Conservation (phyloP, 768 basidiomycete species). For the Hygrophorus russula region DNA sequence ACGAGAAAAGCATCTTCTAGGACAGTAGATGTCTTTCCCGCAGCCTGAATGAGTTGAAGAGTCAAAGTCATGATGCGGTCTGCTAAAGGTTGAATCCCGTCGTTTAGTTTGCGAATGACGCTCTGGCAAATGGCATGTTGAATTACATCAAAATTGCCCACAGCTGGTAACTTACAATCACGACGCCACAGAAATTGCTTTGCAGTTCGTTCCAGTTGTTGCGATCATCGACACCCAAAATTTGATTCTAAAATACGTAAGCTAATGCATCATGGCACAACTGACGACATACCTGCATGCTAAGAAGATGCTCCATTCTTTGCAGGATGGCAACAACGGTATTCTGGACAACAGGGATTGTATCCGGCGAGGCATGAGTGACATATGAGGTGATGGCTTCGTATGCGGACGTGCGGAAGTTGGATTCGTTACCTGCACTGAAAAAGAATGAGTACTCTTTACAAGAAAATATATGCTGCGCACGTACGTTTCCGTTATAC, state of each 20-base stretch:
- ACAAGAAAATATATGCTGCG: not conserved
- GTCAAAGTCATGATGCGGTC: slow-evolving; percentile 93
- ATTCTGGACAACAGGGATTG: slow-evolving; percentile 70
- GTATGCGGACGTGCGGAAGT: slow-evolving; percentile 92
- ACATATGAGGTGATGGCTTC: slow-evolving; percentile 89
- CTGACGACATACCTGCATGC: slow-evolving; percentile 55
- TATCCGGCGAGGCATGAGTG: slow-evolving; percentile 69
- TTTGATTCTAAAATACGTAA: slow-evolving; percentile 55
- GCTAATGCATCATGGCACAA: not conserved
- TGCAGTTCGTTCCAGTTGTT: slow-evolving; percentile 99
- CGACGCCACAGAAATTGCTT: slow-evolving; percentile 86
- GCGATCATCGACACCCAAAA: slow-evolving; percentile 89
- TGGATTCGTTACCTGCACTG: slow-evolving; percentile 78
- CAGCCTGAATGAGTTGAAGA: slow-evolving; percentile 73
- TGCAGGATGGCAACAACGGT: slow-evolving; percentile 74
- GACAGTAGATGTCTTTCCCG: slow-evolving; percentile 88
- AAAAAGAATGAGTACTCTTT: not conserved
- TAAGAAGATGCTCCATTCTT: slow-evolving; percentile 82
- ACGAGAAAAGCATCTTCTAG: slow-evolving; percentile 95
- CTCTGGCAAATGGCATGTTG: slow-evolving; percentile 32
- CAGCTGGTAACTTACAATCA: slow-evolving; percentile 48
- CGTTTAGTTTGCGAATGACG: slow-evolving; percentile 74
- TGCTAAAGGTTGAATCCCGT: slow-evolving; percentile 76
- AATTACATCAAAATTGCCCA: not conserved
- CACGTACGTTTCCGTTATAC: slow-evolving; percentile 76